Evolutionary conservation across 352 stramenopile species (phyloP).

Genomic region (Phytophthora sojae): DNA sequence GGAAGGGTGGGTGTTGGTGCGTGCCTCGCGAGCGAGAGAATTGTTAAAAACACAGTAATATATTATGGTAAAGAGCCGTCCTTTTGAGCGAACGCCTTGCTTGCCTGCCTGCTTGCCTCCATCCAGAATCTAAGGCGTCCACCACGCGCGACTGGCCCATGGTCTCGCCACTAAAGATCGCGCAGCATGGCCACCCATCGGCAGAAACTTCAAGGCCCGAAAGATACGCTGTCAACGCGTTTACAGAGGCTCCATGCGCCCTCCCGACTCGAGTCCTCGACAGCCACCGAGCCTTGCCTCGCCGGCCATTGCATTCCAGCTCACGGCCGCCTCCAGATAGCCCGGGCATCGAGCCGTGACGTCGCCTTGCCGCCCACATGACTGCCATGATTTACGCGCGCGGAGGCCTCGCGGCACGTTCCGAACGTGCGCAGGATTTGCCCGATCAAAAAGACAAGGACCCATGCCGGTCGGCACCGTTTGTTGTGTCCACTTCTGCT

Average conservation of each 20-base stretch:
- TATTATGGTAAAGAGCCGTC: constrained; percentile 44
- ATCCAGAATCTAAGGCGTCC: background rate
- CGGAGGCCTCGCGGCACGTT: constrained; percentile 30
- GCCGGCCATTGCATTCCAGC: background rate
- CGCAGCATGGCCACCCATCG: background rate
- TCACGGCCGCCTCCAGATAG: background rate
- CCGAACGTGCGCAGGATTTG: constrained; percentile 33
- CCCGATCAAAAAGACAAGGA: constrained; percentile 30
- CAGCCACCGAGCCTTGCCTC: constrained; percentile 2
- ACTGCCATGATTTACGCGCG: constrained; percentile 18
- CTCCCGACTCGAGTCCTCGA: background rate
- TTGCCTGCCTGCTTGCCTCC: background rate
- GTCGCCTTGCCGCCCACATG: constrained; percentile 5
- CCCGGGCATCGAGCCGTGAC: background rate
- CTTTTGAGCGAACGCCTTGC: constrained; percentile 15
- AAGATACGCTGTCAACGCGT: background rate
- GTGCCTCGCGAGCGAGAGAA: constrained; percentile 46
- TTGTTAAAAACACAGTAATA: constrained; percentile 49
- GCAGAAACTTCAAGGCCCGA: background rate
- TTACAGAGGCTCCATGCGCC: background rate
- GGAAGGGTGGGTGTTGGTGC: constrained; percentile 31
- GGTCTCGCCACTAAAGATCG: background rate
- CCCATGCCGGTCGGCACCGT: constrained; percentile 5
- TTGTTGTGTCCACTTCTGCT: constrained; percentile 25
- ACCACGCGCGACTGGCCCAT: background rate